A percentile compares a stretch with the other conserved stretches of the same genome.
These are phyloP conservation scores for Leishmania turanica DNA, from an alignment of 208 protist genomes.

Conservation along the genomic window DNA sequence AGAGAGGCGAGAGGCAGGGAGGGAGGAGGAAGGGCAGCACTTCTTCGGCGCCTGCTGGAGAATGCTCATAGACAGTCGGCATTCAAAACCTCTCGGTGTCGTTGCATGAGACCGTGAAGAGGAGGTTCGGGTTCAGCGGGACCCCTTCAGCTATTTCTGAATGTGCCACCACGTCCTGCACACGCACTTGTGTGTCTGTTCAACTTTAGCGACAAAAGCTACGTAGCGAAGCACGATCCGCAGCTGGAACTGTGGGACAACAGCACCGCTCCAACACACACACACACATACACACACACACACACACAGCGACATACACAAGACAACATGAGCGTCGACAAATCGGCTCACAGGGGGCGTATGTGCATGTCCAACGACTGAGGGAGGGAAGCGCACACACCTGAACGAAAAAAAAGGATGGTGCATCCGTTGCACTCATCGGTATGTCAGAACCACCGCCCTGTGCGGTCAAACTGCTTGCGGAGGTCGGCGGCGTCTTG, in stretches of 20 bases:
- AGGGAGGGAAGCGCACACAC: background rate
- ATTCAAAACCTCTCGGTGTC: background rate
- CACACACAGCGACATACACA: background rate
- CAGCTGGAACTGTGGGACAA: background rate
- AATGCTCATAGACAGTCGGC: background rate
- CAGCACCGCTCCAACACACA: conserved; percentile 2
- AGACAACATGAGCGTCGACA: background rate
- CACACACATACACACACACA: background rate
- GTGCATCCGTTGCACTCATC: background rate
- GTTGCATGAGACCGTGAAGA: background rate
- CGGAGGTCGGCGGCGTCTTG: conserved; percentile 87
- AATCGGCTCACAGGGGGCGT: background rate
- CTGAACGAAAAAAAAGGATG: background rate
- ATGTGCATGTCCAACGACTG: background rate
- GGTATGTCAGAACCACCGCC: conserved; percentile 70
- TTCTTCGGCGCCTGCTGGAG: background rate
- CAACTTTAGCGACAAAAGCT: background rate
- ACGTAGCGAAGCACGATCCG: background rate
- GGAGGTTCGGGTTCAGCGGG: background rate
- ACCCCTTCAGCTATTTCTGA: background rate
- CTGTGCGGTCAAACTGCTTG: conserved; percentile 89
- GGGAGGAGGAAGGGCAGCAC: background rate
- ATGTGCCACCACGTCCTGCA: background rate
- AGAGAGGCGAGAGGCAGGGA: background rate
- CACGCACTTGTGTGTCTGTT: background rate